A percentile compares a stretch with the other conserved stretches of the same genome.
These are phyloP conservation scores for Podosphaera leucotricha DNA, from an alignment of 2,329 filamentous ascomycete species.

Conservation along the genomic window DNA sequence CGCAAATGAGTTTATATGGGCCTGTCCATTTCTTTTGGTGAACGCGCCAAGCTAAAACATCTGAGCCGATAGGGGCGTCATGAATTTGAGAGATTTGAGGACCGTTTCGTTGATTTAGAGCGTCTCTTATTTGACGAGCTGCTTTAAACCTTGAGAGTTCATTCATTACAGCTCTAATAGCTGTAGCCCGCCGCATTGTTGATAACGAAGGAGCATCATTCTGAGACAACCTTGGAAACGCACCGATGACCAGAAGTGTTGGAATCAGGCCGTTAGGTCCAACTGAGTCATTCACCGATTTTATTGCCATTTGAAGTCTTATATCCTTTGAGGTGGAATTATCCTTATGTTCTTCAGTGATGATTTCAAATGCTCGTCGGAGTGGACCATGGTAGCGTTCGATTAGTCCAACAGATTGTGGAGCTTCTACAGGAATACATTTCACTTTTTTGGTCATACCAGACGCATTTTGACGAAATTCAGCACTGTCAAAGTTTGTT, in stretches of 20 bases:
- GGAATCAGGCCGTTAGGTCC: neutral
- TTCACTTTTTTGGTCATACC: neutral
- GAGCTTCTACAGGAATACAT: slow-evolving; percentile 1
- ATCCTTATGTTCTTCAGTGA: neutral
- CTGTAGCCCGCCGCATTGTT: neutral
- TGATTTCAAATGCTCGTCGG: slow-evolving; percentile 1
- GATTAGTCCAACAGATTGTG: neutral
- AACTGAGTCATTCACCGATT: neutral
- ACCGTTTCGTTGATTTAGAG: neutral
- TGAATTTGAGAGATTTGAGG: neutral
- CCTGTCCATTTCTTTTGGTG: neutral
- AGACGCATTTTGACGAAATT: slow-evolving; percentile 1
- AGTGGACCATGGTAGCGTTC: slow-evolving; percentile 1
- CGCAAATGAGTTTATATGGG: neutral
- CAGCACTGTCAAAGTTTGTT: slow-evolving; percentile 2
- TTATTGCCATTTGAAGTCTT: slow-evolving; percentile 1
- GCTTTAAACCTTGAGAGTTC: neutral
- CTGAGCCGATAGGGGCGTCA: neutral
- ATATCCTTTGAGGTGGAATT: neutral
- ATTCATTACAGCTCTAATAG: neutral
- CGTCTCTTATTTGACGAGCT: neutral
- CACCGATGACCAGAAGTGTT: neutral
- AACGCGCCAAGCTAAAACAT: neutral
- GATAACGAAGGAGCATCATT: neutral
- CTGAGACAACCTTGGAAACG: neutral